These are phyloP conservation scores for Vanrija pseudolonga DNA, from an alignment of 1,284 basidiomycete genomes.

Conservation along the genomic window DNA sequence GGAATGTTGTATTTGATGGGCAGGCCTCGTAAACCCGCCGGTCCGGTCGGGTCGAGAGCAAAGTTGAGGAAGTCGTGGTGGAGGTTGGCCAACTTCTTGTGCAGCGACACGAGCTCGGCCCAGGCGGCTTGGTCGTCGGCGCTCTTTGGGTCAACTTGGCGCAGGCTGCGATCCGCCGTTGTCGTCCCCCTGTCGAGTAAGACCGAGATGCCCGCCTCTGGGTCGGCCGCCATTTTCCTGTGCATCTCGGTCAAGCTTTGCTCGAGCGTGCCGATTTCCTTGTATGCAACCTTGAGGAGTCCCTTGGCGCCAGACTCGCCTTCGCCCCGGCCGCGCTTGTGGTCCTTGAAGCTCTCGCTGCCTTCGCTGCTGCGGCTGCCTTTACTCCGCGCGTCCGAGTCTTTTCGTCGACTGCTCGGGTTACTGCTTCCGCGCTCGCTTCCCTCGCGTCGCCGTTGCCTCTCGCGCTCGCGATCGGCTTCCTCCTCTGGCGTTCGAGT, in stretches of 20 bases:
- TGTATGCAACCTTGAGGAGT: constrained; percentile 45
- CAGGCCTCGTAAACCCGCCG: constrained; percentile 79
- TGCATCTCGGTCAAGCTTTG: constrained; percentile 48
- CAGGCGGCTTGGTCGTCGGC: constrained; percentile 37
- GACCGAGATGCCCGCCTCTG: constrained; percentile 36
- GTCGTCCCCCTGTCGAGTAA: constrained; percentile 20
- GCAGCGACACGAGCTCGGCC: constrained; percentile 46
- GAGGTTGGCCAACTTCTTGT: constrained; percentile 66
- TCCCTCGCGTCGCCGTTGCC: constrained; percentile 44
- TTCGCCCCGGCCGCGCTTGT: constrained; percentile 44
- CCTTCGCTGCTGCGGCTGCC: constrained; percentile 49
- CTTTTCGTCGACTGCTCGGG: constrained; percentile 18
- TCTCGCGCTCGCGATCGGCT: constrained; percentile 46
- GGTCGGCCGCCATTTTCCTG: constrained; percentile 44
- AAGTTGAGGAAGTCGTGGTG: constrained; percentile 84
- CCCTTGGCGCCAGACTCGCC: constrained; percentile 49
- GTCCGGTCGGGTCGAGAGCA: constrained; percentile 79
- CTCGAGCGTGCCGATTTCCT: constrained; percentile 47
- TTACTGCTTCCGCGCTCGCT: constrained; percentile 40
- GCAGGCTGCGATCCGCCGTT: constrained; percentile 5
- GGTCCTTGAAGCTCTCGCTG: constrained; percentile 49
- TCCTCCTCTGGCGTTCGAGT: constrained; percentile 37
- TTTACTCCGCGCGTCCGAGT: constrained; percentile 38
- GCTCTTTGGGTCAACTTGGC: constrained; percentile 8
- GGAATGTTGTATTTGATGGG: constrained; percentile 94